Evolutionary conservation across 169 alveolate genomes (phyloP).

Genomic region (Plasmodium gonderi): DNA sequence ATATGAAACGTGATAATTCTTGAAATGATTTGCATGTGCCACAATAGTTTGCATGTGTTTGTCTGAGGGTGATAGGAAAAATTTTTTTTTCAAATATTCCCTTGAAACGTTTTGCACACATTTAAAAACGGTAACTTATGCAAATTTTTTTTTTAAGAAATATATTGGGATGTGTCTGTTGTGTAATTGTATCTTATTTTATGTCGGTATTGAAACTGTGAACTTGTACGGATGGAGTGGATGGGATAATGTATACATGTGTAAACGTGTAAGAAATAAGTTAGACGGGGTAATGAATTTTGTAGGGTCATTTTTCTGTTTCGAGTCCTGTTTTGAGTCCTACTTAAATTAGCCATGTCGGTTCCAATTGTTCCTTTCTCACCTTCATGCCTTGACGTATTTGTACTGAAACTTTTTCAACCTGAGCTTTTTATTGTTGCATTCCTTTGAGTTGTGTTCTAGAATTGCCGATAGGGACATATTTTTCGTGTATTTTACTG

Average conservation of each 20-base stretch:
- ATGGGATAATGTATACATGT: too few relatives aligned
- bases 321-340: background rate
- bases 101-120: too few relatives aligned
- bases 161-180: too few relatives aligned
- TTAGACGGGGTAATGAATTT: background rate
- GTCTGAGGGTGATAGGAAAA: background rate
- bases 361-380: background rate
- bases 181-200: too few relatives aligned
- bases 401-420: conserved; percentile 42
- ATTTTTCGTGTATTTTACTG: conserved; percentile 45
- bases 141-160: too few relatives aligned
- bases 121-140: too few relatives aligned
- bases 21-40: background rate
- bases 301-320: background rate
- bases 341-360: background rate
- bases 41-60: background rate
- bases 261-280: background rate
- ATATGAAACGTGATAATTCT: background rate
- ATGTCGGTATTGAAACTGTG: background rate
- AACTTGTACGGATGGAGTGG: background rate
- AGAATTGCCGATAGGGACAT: conserved; percentile 9
- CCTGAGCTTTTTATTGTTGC: conserved; percentile 18
- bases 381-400: conserved; percentile 25
- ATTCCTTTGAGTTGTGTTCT: conserved; percentile 42
- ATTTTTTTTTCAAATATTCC: background rate